Percentiles rank a stretch among this genome's conserved stretches.
Conservation (phyloP, 1,284 basidiomycete genomes). For the Moniliophthora roreri region DNA sequence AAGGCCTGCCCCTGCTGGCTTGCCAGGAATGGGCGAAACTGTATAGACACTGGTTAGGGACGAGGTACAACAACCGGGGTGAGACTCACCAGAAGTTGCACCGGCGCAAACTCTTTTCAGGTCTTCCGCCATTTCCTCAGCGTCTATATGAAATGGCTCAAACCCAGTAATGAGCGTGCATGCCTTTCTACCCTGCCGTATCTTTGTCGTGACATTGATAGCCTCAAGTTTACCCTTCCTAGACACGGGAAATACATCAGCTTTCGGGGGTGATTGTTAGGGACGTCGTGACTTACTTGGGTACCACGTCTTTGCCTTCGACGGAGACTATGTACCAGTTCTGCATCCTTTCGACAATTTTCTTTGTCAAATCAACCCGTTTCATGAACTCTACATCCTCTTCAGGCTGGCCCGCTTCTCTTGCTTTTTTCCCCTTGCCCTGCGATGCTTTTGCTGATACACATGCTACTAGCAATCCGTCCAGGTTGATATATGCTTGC, state of each 20-base stretch:
- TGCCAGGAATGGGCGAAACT: conserved; percentile 62
- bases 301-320: conserved; percentile 49
- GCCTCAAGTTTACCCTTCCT: conserved; percentile 79
- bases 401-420: conserved; percentile 23
- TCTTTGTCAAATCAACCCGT: conserved; percentile 65
- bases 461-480: conserved; percentile 46
- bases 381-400: conserved; percentile 55
- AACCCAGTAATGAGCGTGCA: conserved; percentile 78
- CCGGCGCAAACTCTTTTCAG: conserved; percentile 76
- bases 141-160: conserved; percentile 68
- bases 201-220: conserved; percentile 67
- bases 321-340: conserved; percentile 62
- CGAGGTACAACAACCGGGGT: conserved; percentile 7
- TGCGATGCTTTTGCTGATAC: conserved; percentile 43
- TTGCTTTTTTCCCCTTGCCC: conserved; percentile 21
- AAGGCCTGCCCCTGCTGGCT: conserved; percentile 42
- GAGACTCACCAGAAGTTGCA: conserved; percentile 61
- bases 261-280: too few relatives aligned
- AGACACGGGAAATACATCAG: conserved; percentile 4
- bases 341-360: conserved; percentile 66
- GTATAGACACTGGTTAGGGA: conserved; percentile 2
- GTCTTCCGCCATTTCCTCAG: conserved; percentile 78
- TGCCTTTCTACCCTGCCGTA: conserved; percentile 74
- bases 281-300: conserved; percentile 66
- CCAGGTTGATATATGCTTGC: conserved; percentile 71